phyloP scores from a whole-genome alignment of 2,329 filamentous ascomycete genomes.

The Penicillium griseofulvum region DNA sequence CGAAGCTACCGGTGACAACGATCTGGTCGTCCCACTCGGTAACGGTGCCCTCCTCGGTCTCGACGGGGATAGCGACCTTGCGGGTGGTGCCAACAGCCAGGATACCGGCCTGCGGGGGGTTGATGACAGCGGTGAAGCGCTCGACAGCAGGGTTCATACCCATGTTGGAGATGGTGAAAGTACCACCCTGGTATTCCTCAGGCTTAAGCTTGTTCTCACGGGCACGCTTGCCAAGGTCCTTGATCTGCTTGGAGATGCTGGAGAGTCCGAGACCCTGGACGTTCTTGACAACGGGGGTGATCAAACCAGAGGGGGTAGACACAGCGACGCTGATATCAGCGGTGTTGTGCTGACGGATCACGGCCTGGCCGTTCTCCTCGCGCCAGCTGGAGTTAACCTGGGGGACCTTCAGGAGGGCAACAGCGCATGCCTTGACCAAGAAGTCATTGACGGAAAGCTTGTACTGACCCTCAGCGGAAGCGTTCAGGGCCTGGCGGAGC shows the following conservation, averaged over 20 bases:
- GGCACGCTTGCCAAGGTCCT: constrained; percentile 95
- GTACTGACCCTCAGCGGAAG: constrained; percentile 84
- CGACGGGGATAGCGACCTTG: constrained; percentile 87
- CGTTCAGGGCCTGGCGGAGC: constrained; percentile 90
- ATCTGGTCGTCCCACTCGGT: constrained; percentile 98
- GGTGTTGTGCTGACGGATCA: constrained; percentile 88
- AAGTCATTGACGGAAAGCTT: constrained; percentile 99
- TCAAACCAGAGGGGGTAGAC: constrained; percentile 86
- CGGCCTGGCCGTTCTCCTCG: constrained; percentile 68
- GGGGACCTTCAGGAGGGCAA: constrained; percentile 89
- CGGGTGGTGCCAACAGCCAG: constrained; percentile 90
- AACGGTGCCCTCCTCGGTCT: constrained; percentile 76
- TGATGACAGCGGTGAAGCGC: constrained; percentile 97
- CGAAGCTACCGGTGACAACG: constrained; percentile 88
- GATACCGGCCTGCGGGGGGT: constrained; percentile 95
- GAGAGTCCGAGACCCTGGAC: constrained; percentile 84
- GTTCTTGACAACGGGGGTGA: constrained; percentile 93
- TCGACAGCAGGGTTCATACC: constrained; percentile 98
- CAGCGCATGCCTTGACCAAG: constrained; percentile 90
- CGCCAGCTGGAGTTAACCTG: constrained; percentile 93
- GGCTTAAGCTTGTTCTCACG: constrained; percentile 98
- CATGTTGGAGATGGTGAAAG: constrained; percentile 99
- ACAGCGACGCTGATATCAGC: constrained; percentile 96
- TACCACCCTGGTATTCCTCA: constrained; percentile 98
- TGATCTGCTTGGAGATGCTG: constrained; percentile 83